Base-by-base conservation (phyloP, 2,329 filamentous ascomycete species). In the Diplodia sapinea region DNA sequence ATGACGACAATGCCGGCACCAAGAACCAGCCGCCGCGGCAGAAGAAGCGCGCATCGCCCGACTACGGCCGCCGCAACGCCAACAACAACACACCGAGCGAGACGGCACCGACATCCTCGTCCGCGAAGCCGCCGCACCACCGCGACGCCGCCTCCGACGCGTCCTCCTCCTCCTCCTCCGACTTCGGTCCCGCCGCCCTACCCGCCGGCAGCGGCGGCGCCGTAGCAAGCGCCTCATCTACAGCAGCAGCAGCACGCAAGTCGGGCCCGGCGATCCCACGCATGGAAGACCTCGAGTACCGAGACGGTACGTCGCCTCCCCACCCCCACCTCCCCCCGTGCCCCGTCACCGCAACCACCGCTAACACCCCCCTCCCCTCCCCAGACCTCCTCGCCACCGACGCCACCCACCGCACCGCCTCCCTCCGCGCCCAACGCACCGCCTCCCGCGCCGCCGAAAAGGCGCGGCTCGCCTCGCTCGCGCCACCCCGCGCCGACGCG, bases 401-500 rank as follows among this genome's bases (percentile, higher is more conserved):
- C 61, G 81, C 70, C 70, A 79, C 72, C 73, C 79, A 73, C 67
- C 77, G 74, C 65, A 77, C 81, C 15, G 80, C 84, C 1, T 84
- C 86, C 54, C 81, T 91, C 1, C 87, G 87, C 4, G 81, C 82
- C 17, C 86, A 86, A 5, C 89, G 91, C 66, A 87, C 86, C 70
- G 78, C 82, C 15, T 90, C 95, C 71, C 87, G 90, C 2, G 83
- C 83, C 54, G 74, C 83, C 4, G 90, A 94, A 73, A 90, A 89
- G 70, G 89, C 91, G 66, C 86, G 86, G 0, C 84, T 95, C 0
- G 92, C 97, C 15, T 94, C 97, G 71, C 81, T 97, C 0, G 87
- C 85, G 0, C 94, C 94, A 0, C 94, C 94, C 0, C 91, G 92
- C 12, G 92, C 94, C 0, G 93, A 95, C 69, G 82, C 93, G 0